phyloP scores from a whole-genome alignment of 2,329 filamentous ascomycete species.

The Xylaria sp. region DNA sequence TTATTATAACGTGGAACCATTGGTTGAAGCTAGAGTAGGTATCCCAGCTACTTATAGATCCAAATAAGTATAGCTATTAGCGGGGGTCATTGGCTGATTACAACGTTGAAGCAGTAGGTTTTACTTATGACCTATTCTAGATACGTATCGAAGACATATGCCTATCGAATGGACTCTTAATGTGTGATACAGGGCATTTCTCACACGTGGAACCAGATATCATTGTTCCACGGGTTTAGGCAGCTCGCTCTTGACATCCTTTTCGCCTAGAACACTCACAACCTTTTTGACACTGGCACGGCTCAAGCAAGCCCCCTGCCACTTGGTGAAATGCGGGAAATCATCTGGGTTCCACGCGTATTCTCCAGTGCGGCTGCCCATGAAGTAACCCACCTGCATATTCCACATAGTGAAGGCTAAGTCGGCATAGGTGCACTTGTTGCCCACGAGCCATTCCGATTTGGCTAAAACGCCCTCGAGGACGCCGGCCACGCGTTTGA shows the following conservation, averaged over 20 bases:
- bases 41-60: too few species aligned
- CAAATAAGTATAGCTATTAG: too few species aligned
- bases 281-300: constrained; percentile 14
- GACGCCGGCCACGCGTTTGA: constrained; percentile 11
- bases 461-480: constrained; percentile 14
- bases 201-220: background rate
- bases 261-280: constrained; percentile 2
- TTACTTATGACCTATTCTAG: background rate
- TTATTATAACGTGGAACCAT: too few species aligned
- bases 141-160: background rate
- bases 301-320: constrained; percentile 12
- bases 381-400: constrained; percentile 8
- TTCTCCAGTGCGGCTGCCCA: constrained; percentile 16
- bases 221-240: too few species aligned
- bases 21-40: too few species aligned
- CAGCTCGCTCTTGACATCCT: background rate
- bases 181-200: background rate
- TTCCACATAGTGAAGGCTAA: constrained; percentile 21
- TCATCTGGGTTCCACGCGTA: constrained; percentile 14
- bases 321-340: constrained; percentile 19
- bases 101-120: too few species aligned
- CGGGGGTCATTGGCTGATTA: too few species aligned
- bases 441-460: constrained; percentile 15
- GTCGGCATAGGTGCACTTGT: constrained; percentile 26
- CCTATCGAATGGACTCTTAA: background rate